Conservation (phyloP, 306 rosid species). For the Lathyrus sativus region DNA sequence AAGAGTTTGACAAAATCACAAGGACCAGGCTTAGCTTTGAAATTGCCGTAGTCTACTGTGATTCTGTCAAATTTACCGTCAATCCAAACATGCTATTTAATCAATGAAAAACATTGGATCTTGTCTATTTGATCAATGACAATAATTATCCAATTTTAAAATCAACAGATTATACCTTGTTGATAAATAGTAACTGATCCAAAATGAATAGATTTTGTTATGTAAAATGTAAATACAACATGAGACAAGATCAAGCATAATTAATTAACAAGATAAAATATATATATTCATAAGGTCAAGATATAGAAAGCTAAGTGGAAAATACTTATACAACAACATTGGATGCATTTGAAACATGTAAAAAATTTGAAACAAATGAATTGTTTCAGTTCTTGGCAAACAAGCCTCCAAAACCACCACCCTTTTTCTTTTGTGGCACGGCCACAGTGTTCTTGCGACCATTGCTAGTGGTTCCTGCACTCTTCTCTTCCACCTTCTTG, state of each 20-base stretch:
- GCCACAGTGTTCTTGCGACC: constrained; percentile 61
- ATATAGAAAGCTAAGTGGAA: constrained; percentile 34
- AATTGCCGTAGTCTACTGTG: too few relatives aligned
- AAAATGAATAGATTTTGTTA: constrained; percentile 42
- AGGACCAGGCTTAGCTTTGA: too few relatives aligned
- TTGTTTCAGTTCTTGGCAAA: constrained; percentile 64
- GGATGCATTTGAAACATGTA: constrained; percentile 22
- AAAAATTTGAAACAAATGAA: background rate
- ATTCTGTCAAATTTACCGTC: too few relatives aligned
- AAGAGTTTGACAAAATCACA: too few relatives aligned
- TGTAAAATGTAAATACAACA: constrained; percentile 31
- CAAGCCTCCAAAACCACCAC: constrained; percentile 77
- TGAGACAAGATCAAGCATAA: constrained; percentile 26
- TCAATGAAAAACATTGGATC: too few relatives aligned
- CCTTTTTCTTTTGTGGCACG: constrained; percentile 74
- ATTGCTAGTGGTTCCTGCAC: constrained; percentile 35
- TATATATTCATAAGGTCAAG: constrained; percentile 37
- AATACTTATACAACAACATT: constrained; percentile 23
- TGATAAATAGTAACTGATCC: constrained; percentile 30
- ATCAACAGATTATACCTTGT: constrained; percentile 11
- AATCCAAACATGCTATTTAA: too few relatives aligned
- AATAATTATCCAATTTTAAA: background rate
- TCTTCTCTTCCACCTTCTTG: constrained; percentile 77
- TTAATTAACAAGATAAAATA: constrained; percentile 6
- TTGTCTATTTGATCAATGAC: background rate